A percentile compares a stretch with the other conserved stretches of the same genome.
Conservation (phyloP, 192 early-diverging fungal species). For the Rhizoclosmatium sp. region DNA sequence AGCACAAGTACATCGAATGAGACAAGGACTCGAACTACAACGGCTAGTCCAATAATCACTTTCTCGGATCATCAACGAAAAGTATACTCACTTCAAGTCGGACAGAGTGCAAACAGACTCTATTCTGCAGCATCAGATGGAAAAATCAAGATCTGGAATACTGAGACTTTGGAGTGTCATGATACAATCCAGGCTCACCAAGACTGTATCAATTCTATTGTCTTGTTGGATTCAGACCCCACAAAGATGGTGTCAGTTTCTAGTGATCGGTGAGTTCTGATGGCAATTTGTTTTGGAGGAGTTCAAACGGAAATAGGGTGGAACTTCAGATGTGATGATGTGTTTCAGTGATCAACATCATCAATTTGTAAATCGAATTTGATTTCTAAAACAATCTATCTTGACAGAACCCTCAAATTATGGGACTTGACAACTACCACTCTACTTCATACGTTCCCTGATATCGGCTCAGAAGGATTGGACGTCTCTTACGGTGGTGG, state of each 20-base stretch:
- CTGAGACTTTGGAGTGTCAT: constrained; percentile 52
- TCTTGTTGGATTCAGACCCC: constrained; percentile 46
- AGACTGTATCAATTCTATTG: constrained; percentile 62
- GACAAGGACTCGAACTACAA: constrained; percentile 20
- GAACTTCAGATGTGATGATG: too few relatives aligned
- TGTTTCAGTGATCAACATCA: too few relatives aligned
- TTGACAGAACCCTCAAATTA: constrained; percentile 34
- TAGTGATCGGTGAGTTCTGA: constrained; percentile 45
- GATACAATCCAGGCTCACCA: constrained; percentile 61
- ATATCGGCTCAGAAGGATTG: constrained; percentile 57
- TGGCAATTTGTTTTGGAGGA: too few relatives aligned
- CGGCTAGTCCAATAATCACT: background rate
- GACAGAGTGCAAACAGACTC: constrained; percentile 42
- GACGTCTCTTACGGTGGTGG: constrained; percentile 52
- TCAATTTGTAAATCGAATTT: constrained; percentile 15
- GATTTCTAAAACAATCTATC: background rate
- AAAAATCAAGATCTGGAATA: constrained; percentile 62
- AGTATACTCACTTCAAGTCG: constrained; percentile 59
- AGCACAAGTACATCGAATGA: background rate
- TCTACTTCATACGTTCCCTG: constrained; percentile 52
- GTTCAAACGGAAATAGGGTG: too few relatives aligned
- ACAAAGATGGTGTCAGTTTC: constrained; percentile 44
- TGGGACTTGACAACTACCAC: constrained; percentile 62
- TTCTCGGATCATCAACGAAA: constrained; percentile 57
- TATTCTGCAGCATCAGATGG: constrained; percentile 63